Percentiles rank a stretch among this genome's conserved stretches.
phyloP scores from a whole-genome alignment of 768 basidiomycete species.

The Fomitopsis serialis region DNA sequence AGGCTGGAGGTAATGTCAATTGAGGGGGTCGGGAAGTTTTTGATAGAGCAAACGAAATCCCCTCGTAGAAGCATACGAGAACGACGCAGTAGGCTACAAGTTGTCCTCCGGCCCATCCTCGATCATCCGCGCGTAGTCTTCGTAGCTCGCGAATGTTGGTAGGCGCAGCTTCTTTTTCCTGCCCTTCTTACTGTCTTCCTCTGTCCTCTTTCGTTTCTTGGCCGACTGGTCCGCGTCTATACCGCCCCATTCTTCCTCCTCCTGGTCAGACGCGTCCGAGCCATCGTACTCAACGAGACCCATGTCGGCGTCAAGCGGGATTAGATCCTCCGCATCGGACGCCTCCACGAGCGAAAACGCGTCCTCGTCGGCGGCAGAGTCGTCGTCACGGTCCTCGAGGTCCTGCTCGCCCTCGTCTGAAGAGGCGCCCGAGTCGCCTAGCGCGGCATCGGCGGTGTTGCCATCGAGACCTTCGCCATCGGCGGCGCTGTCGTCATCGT shows the following conservation, averaged over 20 bases:
- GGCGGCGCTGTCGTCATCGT: conserved; percentile 19
- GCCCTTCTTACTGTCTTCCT: conserved; percentile 31
- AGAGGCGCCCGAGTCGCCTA: conserved; percentile 16
- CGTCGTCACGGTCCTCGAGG: conserved; percentile 24
- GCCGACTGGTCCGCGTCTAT: conserved; percentile 29
- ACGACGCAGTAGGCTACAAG: conserved; percentile 29
- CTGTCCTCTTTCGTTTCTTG: conserved; percentile 40
- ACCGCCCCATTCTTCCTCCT: conserved; percentile 53
- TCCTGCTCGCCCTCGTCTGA: conserved; percentile 21
- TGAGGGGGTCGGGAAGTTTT: too few relatives aligned
- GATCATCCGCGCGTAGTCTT: conserved; percentile 82
- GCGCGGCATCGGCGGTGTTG: conserved; percentile 6
- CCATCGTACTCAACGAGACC: conserved; percentile 60
- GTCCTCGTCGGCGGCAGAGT: conserved; percentile 36
- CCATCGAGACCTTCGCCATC: conserved; percentile 25
- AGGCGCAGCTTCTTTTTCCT: conserved; percentile 66
- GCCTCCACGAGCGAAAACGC: conserved; percentile 53
- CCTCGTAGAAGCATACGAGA: too few relatives aligned
- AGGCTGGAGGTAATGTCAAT: too few relatives aligned
- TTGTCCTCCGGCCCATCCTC: conserved; percentile 72
- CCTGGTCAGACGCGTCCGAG: conserved; percentile 39
- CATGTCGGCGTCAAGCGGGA: conserved; percentile 50
- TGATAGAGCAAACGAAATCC: too few relatives aligned
- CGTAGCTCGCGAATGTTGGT: conserved; percentile 83
- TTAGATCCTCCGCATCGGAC: conserved; percentile 68